Evolutionary conservation across 2,329 filamentous ascomycete species (phyloP).

Genomic region (Penicillium sp.): DNA sequence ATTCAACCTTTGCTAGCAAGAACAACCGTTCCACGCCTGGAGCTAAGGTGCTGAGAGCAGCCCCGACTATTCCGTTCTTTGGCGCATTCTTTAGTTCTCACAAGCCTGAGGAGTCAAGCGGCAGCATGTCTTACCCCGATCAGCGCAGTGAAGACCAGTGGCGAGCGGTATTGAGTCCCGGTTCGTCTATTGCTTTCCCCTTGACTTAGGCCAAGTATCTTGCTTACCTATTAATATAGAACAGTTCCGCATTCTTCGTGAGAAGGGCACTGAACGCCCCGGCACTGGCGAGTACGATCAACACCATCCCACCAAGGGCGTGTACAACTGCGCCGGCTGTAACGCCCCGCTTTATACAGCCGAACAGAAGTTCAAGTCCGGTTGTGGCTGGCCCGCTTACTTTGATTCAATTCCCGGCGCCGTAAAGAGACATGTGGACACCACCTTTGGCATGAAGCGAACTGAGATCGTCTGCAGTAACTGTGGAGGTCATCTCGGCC

Average conservation of each 20-base stretch:
- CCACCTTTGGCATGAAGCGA: constrained; percentile 73
- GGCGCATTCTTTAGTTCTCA: constrained; percentile 70
- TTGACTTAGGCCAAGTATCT: constrained; percentile 35
- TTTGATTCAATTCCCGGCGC: constrained; percentile 93
- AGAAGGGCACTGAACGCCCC: constrained; percentile 86
- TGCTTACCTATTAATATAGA: constrained; percentile 54
- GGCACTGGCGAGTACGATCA: constrained; percentile 83
- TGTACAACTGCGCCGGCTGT: constrained; percentile 88
- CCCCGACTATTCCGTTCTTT: constrained; percentile 77
- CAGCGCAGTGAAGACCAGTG: constrained; percentile 80
- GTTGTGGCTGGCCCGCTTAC: constrained; percentile 97
- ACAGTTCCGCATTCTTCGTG: constrained; percentile 88
- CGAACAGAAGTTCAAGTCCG: constrained; percentile 90
- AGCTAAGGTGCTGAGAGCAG: constrained; percentile 54
- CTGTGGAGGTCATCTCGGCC: constrained; percentile 87
- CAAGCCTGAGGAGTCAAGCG: constrained; percentile 39
- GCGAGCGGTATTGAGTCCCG: constrained; percentile 75
- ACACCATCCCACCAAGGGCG: constrained; percentile 71
- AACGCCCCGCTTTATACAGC: constrained; percentile 86
- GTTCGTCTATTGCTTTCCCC: constrained; percentile 45
- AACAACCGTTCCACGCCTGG: constrained; percentile 27
- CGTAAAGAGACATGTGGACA: constrained; percentile 77
- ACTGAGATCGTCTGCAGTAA: constrained; percentile 94
- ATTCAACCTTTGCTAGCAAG: constrained; percentile 16
- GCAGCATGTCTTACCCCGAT: constrained; percentile 65